Base-by-base conservation (phyloP, 1,139 yeast species). In the Debaryomyces singareniensis region DNA sequence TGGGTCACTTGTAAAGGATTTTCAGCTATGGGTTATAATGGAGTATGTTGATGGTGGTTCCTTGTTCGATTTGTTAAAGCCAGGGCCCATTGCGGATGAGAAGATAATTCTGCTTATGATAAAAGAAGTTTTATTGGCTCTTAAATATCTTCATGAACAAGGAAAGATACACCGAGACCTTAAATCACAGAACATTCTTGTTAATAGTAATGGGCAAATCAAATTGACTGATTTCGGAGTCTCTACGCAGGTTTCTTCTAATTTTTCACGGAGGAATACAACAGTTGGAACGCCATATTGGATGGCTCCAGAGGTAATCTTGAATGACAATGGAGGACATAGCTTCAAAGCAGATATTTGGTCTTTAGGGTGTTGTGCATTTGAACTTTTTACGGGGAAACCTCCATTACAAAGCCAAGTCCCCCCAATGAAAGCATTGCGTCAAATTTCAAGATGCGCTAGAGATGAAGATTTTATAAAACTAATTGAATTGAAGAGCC, bases 271-370 rank as follows among this genome's bases (percentile, higher is more conserved):
- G 34, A 52, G 95, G 40, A 80, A 83, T 44, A 91, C 98, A 0
- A 91, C 94, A 47, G 98, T 91, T 5, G 98, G 99, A 0, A 91
- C 98, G 0, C 98, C 99, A 1, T 91, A 89, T 52, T 91, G 97
- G 93, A 93, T 93, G 98, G 94, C 97, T 0, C 98, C 98, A 0
- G 99, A 93, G 47, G 95, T 91, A 2, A 82, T 91, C 26, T 61
- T 78, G 45, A 95, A 86, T 50, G 81, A 82, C 32, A 53, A 57
- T 26, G 71, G 69, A 28, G 95, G 91, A 7, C 94, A 93, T 52
- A 78, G 85, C 39, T 83, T 71, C 49, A 74, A 83, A 42, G 96
- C 98, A 1, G 98, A 93, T 53, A 76, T 91, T 3, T 93, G 98
- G 98, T 86, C 96, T 1, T 59, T 93, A 33, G 99, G 98, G 0